Percentiles rank a stretch among this genome's conserved stretches.
These are phyloP conservation scores for Candida sp. DNA, from an alignment of 1,139 yeast genomes.

Conservation along the genomic window DNA sequence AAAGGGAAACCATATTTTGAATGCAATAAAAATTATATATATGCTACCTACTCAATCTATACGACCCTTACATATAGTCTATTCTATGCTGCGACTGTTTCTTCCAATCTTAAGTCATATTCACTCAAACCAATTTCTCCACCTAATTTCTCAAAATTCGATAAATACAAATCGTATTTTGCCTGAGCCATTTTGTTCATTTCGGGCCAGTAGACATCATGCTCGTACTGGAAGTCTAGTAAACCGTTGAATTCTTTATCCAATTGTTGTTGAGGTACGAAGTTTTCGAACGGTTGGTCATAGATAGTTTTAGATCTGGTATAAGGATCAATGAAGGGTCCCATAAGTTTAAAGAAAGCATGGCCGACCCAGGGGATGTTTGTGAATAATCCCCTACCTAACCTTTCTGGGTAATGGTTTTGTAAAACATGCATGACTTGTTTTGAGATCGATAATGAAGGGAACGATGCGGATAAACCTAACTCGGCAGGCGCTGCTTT, in stretches of 20 bases:
- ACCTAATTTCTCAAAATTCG: constrained; percentile 67
- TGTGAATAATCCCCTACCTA: constrained; percentile 86
- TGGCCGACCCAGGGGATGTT: constrained; percentile 93
- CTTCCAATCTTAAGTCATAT: constrained; percentile 32
- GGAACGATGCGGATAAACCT: constrained; percentile 39
- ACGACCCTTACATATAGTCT: too few species aligned
- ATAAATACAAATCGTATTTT: constrained; percentile 54
- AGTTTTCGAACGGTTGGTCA: constrained; percentile 82
- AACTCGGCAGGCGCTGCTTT: constrained; percentile 52
- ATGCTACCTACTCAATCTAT: too few species aligned
- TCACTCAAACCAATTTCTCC: constrained; percentile 70
- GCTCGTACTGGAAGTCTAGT: constrained; percentile 79
- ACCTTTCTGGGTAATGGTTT: constrained; percentile 93
- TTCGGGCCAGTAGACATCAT: constrained; percentile 76
- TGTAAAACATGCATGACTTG: constrained; percentile 86
- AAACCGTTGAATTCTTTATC: constrained; percentile 83
- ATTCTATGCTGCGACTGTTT: too few species aligned
- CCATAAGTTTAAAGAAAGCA: constrained; percentile 83
- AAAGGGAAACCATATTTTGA: too few species aligned
- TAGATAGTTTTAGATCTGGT: constrained; percentile 90
- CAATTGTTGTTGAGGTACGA: constrained; percentile 76
- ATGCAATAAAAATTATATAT: too few species aligned
- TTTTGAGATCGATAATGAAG: constrained; percentile 50
- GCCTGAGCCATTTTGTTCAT: constrained; percentile 55
- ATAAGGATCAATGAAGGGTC: constrained; percentile 93